Evolutionary conservation across 129 eudicot genomes (phyloP).

Genomic region (Scalesia atractyloides): DNA sequence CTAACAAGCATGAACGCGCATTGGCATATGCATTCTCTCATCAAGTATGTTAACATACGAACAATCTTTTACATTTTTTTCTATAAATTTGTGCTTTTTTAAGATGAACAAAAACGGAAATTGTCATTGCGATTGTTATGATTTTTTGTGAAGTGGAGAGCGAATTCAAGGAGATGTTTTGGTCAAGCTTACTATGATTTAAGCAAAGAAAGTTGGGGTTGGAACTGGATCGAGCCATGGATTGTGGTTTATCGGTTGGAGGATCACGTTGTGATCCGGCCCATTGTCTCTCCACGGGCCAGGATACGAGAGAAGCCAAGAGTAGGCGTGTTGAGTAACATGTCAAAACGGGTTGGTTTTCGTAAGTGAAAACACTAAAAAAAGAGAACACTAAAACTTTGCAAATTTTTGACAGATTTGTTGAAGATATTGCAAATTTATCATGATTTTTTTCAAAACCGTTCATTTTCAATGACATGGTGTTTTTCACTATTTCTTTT

Average conservation of each 20-base stretch:
- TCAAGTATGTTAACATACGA: conserved; percentile 28
- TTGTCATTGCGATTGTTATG: conserved; percentile 6
- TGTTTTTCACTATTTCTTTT: conserved; percentile 1
- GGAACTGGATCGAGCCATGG: conserved; percentile 63
- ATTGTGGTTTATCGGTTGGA: conserved; percentile 50
- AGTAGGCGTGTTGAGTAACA: not conserved
- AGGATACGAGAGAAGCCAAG: conserved; percentile 9
- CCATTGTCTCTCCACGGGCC: conserved; percentile 24
- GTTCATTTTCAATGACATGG: not conserved
- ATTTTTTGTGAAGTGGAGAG: conserved; percentile 49
- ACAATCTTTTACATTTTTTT: not conserved
- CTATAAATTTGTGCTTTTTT: not conserved
- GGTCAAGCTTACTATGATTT: conserved; percentile 60
- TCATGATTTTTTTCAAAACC: not conserved
- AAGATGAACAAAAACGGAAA: not conserved
- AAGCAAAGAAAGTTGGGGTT: conserved; percentile 58
- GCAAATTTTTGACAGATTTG: not conserved
- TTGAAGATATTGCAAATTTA: too few species aligned
- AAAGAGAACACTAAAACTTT: not conserved
- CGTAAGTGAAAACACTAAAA: not conserved
- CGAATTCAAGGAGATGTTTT: conserved; percentile 39
- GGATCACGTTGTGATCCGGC: conserved; percentile 37
- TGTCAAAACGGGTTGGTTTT: not conserved
- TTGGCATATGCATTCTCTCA: conserved; percentile 66
- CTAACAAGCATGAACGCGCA: conserved; percentile 46